These are phyloP conservation scores for Entonaema liquescens DNA, from an alignment of 495 filamentous ascomycete genomes.

Conservation along the genomic window DNA sequence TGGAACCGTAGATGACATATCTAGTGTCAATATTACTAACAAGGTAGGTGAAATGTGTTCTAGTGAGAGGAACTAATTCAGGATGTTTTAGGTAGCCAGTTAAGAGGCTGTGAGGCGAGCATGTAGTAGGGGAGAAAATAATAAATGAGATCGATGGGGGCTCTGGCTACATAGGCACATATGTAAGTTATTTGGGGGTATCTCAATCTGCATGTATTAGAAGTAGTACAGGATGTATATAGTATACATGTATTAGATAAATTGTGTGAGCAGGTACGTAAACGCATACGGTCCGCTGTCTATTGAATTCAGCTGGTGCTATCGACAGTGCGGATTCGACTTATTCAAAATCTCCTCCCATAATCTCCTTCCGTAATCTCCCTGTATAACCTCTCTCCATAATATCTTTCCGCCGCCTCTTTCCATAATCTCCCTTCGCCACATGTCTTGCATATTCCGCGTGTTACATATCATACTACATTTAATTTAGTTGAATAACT, in stretches of 20 bases:
- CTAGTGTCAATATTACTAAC: neutral
- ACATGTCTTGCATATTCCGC: no score
- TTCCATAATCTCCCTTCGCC: no score
- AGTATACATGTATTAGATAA: neutral
- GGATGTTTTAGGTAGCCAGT: neutral
- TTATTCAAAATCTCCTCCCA: neutral
- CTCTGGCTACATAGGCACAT: neutral
- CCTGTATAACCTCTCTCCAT: no score
- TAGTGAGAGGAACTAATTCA: neutral
- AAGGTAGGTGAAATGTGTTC: neutral
- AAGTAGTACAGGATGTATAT: neutral
- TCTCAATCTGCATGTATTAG: no score
- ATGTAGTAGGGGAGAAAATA: neutral
- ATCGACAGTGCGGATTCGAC: neutral
- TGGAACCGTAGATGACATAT: no score
- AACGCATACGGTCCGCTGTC: no score
- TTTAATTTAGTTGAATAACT: no score
- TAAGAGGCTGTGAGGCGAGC: neutral
- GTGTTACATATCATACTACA: no score
- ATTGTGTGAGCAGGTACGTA: no score
- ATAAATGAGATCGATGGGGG: neutral
- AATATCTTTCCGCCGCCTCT: no score
- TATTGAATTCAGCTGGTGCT: neutral
- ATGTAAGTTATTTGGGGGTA: neutral
- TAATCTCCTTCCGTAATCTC: neutral